These are phyloP conservation scores for Sugiyamaella xylanicola DNA, from an alignment of 1,139 yeast genomes.

Conservation along the genomic window DNA sequence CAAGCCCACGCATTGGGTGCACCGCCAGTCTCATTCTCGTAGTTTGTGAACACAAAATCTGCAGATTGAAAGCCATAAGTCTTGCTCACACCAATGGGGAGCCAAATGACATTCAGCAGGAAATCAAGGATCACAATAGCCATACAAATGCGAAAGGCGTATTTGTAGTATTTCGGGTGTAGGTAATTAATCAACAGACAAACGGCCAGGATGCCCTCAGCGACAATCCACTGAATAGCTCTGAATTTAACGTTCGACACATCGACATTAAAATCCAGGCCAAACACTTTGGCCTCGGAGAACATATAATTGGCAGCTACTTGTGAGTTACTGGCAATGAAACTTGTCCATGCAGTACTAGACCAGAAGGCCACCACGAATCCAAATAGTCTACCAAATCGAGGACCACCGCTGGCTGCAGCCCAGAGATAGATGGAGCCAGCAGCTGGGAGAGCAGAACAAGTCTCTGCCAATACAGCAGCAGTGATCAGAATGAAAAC, in stretches of 20 bases:
- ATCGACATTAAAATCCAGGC: slow-evolving; percentile 27
- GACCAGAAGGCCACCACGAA: slow-evolving; percentile 39
- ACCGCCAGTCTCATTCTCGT: slow-evolving; percentile 68
- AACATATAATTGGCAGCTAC: slow-evolving; percentile 33
- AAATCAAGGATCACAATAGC: slow-evolving; percentile 32
- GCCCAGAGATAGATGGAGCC: slow-evolving; percentile 40
- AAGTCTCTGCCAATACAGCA: slow-evolving; percentile 36
- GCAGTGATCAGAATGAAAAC: slow-evolving; percentile 35
- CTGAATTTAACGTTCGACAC: slow-evolving; percentile 32
- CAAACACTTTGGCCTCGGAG: slow-evolving; percentile 34
- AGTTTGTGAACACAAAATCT: slow-evolving; percentile 61
- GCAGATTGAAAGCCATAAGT: slow-evolving; percentile 49
- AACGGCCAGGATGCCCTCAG: slow-evolving; percentile 31
- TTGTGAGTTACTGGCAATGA: slow-evolving; percentile 33
- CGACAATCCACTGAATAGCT: slow-evolving; percentile 37
- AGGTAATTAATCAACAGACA: slow-evolving; percentile 32
- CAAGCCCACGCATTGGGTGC: slow-evolving; percentile 40
- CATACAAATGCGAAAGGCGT: slow-evolving; percentile 32
- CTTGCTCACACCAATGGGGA: slow-evolving; percentile 36
- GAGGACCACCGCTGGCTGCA: slow-evolving; percentile 35
- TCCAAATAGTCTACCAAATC: slow-evolving; percentile 34
- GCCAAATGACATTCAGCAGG: slow-evolving; percentile 35
- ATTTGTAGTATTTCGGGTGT: slow-evolving; percentile 32
- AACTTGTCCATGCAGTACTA: slow-evolving; percentile 37
- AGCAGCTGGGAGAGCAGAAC: slow-evolving; percentile 40